phyloP scores from a whole-genome alignment of 139 green algal genomes.

The Coelastrella sp. region DNA sequence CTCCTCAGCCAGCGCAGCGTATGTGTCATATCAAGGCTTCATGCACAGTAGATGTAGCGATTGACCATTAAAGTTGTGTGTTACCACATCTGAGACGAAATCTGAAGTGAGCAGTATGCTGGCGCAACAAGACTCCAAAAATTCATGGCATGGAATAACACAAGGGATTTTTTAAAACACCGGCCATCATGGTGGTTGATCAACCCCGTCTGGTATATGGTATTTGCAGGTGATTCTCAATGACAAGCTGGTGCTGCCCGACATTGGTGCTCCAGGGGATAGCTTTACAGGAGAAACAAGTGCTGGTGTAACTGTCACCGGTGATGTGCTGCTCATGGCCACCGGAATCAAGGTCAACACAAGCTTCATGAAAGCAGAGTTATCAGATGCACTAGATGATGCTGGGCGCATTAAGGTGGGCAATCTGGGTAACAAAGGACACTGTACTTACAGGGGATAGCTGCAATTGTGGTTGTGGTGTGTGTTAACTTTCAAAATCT shows the following conservation, averaged over 20 bases:
- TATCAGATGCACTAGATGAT: constrained; percentile 1
- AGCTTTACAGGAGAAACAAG: constrained; percentile 1
- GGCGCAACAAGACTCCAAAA: no score
- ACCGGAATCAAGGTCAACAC: constrained; percentile 31
- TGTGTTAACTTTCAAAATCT: background rate
- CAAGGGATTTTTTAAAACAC: no score
- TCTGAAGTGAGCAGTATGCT: no score
- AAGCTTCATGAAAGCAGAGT: background rate
- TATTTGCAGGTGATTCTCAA: constrained; percentile 22
- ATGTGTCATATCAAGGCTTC: no score
- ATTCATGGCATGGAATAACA: no score
- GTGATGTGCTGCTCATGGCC: constrained; percentile 33
- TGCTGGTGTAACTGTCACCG: background rate
- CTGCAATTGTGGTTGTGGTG: background rate
- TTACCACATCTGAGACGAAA: no score
- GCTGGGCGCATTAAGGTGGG: constrained; percentile 25
- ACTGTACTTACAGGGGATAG: background rate
- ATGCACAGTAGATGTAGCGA: no score
- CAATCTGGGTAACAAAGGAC: no score
- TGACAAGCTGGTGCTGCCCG: constrained; percentile 26
- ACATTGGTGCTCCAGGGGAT: background rate
- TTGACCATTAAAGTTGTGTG: no score
- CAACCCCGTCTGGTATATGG: background rate
- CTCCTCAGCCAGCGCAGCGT: no score
- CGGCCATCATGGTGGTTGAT: background rate